A percentile compares a stretch with the other conserved stretches of the same genome.
These are phyloP conservation scores for Huntiella abstrusa DNA, from an alignment of 2,329 filamentous ascomycete species.

Conservation along the genomic window DNA sequence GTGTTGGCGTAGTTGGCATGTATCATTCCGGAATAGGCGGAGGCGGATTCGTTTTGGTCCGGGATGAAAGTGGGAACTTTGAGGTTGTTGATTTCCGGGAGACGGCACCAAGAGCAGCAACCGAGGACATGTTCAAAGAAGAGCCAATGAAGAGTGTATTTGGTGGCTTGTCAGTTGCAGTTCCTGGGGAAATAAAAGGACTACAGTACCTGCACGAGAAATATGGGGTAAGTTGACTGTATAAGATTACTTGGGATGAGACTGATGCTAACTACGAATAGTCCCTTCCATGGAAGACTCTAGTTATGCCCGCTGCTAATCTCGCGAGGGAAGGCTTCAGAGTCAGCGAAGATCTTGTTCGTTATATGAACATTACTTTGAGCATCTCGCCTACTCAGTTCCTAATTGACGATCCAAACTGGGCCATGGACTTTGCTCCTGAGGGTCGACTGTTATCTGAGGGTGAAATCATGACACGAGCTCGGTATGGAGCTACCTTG, in stretches of 20 bases:
- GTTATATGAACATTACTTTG: slow-evolving; percentile 40
- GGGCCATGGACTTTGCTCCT: slow-evolving; percentile 78
- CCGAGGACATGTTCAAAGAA: slow-evolving; percentile 66
- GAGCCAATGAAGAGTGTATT: slow-evolving; percentile 47
- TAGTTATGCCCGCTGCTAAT: slow-evolving; percentile 56
- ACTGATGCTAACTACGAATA: not conserved
- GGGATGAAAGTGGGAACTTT: slow-evolving; percentile 52
- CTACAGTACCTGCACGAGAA: slow-evolving; percentile 58
- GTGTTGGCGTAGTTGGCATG: slow-evolving; percentile 57
- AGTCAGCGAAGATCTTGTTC: slow-evolving; percentile 55
- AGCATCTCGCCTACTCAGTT: slow-evolving; percentile 33
- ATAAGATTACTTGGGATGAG: not conserved
- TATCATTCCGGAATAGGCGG: slow-evolving; percentile 73
- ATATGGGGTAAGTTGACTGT: slow-evolving; percentile 33
- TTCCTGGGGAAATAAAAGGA: slow-evolving; percentile 61
- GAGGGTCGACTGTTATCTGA: slow-evolving; percentile 53
- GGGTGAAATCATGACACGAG: slow-evolving; percentile 63
- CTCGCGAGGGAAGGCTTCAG: slow-evolving; percentile 56
- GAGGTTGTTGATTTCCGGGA: slow-evolving; percentile 85
- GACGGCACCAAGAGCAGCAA: slow-evolving; percentile 63
- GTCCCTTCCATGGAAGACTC: slow-evolving; percentile 43
- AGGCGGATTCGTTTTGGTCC: slow-evolving; percentile 76
- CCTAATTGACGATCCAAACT: slow-evolving; percentile 53
- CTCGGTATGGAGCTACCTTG: slow-evolving; percentile 59
- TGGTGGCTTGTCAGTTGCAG: slow-evolving; percentile 53